Base-by-base conservation (phyloP, 2,329 filamentous ascomycete genomes). In the Cercospora berteroae region DNA sequence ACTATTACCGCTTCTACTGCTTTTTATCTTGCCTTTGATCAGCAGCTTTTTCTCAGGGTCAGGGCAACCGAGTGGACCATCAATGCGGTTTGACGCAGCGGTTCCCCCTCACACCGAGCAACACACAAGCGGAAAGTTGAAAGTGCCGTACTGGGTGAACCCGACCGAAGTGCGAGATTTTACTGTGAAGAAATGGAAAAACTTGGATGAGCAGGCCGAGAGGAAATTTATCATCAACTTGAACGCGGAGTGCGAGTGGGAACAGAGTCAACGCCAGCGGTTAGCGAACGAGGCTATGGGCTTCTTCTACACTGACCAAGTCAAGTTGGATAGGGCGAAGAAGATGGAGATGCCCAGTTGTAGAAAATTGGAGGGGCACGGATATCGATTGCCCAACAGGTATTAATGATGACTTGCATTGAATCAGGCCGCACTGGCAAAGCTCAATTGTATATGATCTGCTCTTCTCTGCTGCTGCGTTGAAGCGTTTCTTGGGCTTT, bases 101-200 rank as follows among this genome's bases (percentile, higher is more conserved):
- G 79, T 84, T 56, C 84, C 88, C 13, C 93, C 92, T 2, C 87
- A 91, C 77, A 97, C 92, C 18, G 82, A 89, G 74, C 86, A 89
- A 72, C 91, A 93, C 66, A 87, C 85, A 25, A 94, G 91, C 25
- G 85, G 86, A 0, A 87, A 87, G 64, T 84, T 93, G 69, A 88
- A 90, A 62, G 85, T 96, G 62, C 86, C 92, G 68, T 99, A 98
- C 82, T 99, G 87, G 76, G 86, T 98, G 69, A 89, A 96, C 77
- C 93, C 93, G 0, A 78, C 79, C 4, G 94, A 97, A 29, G 86
- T 97, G 31, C 85, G 86, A 29, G 87, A 89, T 39, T 94, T 88
- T 78, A 89, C 85, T 64, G 79, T 85, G 10, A 84, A 86, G 65
- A 90, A 95, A 77, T 87, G 96, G 76, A 82, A 83, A 58, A 86